Evolutionary conservation across 129 eudicot genomes (phyloP), one percentile per base, ranked within the genome.

Genomic region (Deinandra increscens): DNA sequence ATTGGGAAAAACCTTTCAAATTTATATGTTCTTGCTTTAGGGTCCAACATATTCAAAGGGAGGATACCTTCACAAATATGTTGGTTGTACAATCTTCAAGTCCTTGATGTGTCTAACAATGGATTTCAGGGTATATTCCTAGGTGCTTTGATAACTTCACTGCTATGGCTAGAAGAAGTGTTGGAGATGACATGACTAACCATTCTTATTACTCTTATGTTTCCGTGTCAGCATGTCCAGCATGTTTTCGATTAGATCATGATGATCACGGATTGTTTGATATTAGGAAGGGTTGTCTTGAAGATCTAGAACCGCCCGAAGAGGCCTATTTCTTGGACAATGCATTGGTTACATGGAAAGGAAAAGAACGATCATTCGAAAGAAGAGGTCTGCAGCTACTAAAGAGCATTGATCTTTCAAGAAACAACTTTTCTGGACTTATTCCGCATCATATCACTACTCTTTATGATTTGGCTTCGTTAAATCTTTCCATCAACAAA

Each of bases 41-140:
- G 53, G 10, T 61, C 69, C 18, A 82, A 78, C 46, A 42, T 31
- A 14, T 78, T 82, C 4, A 2, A 14, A 3, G 79, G 73, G 37
- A 76, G 58, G 20, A 60, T 76, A 39, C 79, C 85, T 23, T 60
- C 66, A 43, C 38, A 31, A 9, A 1, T 78, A 51, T 73, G 82
- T 58, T 13, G 53, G 45, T 45, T 80, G 45, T 13, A 20, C 1
- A 45, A 63, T 34, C 48, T 75, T 45, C 77, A 75, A 46, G 9
- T 80, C 46, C 75, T 80, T 49, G 78, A 80, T 37, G 13, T 81
- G 8, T 81, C 85, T 43, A 50, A 38, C 5, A 81, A 81, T 48
- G 42, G 39, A 37, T 7, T 72, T 48, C 19, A 1, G 87, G 87
- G 15, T 7, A 9, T 22, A 72, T 83, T 58, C 76, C 77, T 46